Percentiles rank a stretch among this genome's conserved stretches.
phyloP scores from a whole-genome alignment of 83 land plant species.

The Thuja plicata region DNA sequence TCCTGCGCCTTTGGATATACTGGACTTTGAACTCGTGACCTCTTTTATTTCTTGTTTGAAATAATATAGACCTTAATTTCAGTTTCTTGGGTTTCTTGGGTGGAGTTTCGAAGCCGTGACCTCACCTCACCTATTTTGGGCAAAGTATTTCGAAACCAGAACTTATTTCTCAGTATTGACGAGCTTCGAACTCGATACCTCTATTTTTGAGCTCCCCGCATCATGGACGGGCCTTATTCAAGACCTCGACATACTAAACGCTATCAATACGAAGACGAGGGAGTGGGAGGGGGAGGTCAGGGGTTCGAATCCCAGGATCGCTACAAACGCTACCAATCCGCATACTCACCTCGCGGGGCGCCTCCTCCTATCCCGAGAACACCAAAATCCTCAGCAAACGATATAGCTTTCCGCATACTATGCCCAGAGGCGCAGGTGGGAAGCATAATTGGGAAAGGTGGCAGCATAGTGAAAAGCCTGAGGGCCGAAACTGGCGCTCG shows the following conservation, averaged over 20 bases:
- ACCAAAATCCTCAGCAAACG: slow-evolving; percentile 13
- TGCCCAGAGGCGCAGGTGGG: slow-evolving; percentile 45
- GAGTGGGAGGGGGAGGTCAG: slow-evolving; percentile 8
- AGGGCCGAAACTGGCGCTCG: slow-evolving; percentile 52
- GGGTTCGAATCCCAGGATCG: slow-evolving; percentile 14
- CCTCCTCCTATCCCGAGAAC: slow-evolving; percentile 7
- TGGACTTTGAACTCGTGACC: background rate
- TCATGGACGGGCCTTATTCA: slow-evolving; percentile 24
- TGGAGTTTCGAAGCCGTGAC: background rate
- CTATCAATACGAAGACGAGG: slow-evolving; percentile 17
- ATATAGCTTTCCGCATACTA: slow-evolving; percentile 36
- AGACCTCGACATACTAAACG: slow-evolving; percentile 21
- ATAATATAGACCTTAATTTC: background rate
- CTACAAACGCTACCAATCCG: slow-evolving; percentile 15
- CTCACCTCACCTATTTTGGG: background rate
- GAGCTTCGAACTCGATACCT: background rate
- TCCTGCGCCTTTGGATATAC: background rate
- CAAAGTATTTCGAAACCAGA: background rate
- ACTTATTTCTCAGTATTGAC: background rate
- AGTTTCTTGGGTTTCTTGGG: background rate
- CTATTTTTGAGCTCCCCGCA: background rate
- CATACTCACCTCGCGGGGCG: slow-evolving; percentile 10
- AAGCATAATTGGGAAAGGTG: slow-evolving; percentile 55
- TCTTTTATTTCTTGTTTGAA: background rate
- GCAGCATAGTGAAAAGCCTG: slow-evolving; percentile 42